Evolutionary conservation across 2,329 filamentous ascomycete species (phyloP), one percentile per base, ranked within the genome.

Genomic region (Aspergillus fructus): DNA sequence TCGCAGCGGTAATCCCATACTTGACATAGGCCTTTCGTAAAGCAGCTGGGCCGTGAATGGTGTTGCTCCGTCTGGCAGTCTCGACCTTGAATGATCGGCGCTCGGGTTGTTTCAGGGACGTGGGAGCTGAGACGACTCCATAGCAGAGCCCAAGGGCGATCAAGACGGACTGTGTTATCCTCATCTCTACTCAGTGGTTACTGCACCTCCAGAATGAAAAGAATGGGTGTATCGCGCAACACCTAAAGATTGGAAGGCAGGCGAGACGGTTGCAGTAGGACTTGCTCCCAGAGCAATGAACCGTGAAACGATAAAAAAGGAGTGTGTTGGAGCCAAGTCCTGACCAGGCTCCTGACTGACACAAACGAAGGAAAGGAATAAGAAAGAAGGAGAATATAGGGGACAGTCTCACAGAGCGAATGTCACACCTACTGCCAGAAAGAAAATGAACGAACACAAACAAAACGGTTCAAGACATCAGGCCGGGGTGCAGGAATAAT

Each of bases 21-120:
- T 93, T 93, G 65, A 79, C 75, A 71, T 89, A 87, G 15, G 88
- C 84, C 74, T 85, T 89, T 50, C 82, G 74, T 64, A 93, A 79
- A 50, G 87, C 86, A 56, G 76, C 70, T 6, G 81, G 78, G n/a
- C 87, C 86, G 75, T 88, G 80, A 19, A 80, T 74, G 21, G 78
- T 76, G 68, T 85, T 85, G 55, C 78, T 77, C n/a, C 85, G 86
- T 51, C 78, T 73, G 47, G 83, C 75, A 37, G 86, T 80, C 50
- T 84, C 80, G 34, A 89, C 80, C 69, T 81, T 84, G 76, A 89
- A 89, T 7, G 84, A 85, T 55, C 72, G 68, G 62, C 70, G 68
- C 62, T 71, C 65, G 15, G 58, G 63, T 30, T 64, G 62, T 8
- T 27, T 57, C 39, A 57, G 40, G 30, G 59, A 58, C 24, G 71